Base-by-base conservation (phyloP, 2,329 filamentous ascomycete species). In the Diaporthe citriasiana region DNA sequence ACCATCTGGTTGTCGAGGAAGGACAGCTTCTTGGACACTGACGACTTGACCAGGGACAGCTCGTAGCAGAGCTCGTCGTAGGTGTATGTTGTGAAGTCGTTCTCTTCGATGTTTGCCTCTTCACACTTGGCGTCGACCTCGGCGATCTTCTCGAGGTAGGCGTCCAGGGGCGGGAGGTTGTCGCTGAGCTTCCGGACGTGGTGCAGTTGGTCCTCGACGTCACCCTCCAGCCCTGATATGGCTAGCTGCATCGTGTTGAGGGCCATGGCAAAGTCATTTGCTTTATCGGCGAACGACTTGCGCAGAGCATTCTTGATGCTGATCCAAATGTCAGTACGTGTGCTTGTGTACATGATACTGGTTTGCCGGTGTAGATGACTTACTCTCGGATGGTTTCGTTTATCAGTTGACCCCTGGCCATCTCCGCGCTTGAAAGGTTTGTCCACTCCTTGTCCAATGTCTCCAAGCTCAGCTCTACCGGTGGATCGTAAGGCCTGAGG, bases 1-100 rank as follows among this genome's bases (percentile, higher is more conserved):
- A 99, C 97, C 89, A 98, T 97, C 84, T 99, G 97, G 85, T 99
- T 99, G 81, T 99, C 96, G 72, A 99, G 87, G 86, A 99, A 99
- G 56, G 94, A 93, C 72, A 98, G 90, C 85, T 99, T 99, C 87
- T 98, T 99, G 77, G 95, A 93, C 38, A 98, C 96, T 15, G 94
- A 97, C 40, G 94, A 93, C 82, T 95, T 95, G 73, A 98, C 97
- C 40, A 99, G 89, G 22, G 94, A 92, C 74, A 98, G 89, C 84
- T 99, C 97, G 84, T 99, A 99, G 75, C 92, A 92, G 55, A 99
- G 89, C 84, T 99, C 97, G 81, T 99, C 97, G 82, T 98, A 97
- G 13, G 96, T 98, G 84, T 98, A 98, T 12, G 96, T 98, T n/a
- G 97, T 99, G 83, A 97, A 98, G 85, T 99, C 97, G 83, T 99